Conservation (phyloP, 345 rosid genomes). For the Lumnitzera littorea region DNA sequence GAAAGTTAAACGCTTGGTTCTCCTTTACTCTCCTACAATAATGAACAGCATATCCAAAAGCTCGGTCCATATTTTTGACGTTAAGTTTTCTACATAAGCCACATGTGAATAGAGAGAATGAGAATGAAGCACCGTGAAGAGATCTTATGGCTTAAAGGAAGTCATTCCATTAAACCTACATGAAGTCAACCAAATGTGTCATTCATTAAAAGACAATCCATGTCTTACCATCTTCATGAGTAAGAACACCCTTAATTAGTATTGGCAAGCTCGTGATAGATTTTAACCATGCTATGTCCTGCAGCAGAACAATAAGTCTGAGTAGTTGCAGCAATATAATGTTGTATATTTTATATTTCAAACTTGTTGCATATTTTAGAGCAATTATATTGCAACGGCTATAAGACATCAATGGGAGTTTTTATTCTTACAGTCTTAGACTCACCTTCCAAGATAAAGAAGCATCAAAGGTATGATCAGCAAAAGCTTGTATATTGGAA, state of each 20-base stretch:
- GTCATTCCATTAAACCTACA: too few relatives aligned
- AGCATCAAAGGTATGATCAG: conserved; percentile 43
- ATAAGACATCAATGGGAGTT: too few relatives aligned
- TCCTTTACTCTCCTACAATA: too few relatives aligned
- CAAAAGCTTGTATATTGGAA: conserved; percentile 47
- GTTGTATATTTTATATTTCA: neutral
- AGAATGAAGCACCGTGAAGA: too few relatives aligned
- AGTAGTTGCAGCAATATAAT: neutral
- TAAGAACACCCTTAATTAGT: conserved; percentile 69
- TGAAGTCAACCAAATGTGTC: neutral
- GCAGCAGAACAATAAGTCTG: conserved; percentile 7
- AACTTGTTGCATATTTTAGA: too few relatives aligned
- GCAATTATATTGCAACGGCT: too few relatives aligned
- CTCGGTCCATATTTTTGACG: too few relatives aligned
- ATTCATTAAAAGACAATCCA: neutral
- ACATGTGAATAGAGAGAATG: too few relatives aligned
- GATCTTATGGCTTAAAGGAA: too few relatives aligned
- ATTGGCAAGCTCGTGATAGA: conserved; percentile 73
- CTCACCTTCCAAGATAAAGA: conserved; percentile 73
- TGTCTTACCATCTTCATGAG: conserved; percentile 70
- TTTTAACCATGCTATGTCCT: conserved; percentile 79
- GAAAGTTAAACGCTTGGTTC: too few relatives aligned
- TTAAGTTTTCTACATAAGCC: too few relatives aligned
- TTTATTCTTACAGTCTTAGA: neutral
- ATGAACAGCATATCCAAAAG: too few relatives aligned